These are phyloP conservation scores for Endotrypanum monterogeii DNA, from an alignment of 208 protist species.

Conservation along the genomic window DNA sequence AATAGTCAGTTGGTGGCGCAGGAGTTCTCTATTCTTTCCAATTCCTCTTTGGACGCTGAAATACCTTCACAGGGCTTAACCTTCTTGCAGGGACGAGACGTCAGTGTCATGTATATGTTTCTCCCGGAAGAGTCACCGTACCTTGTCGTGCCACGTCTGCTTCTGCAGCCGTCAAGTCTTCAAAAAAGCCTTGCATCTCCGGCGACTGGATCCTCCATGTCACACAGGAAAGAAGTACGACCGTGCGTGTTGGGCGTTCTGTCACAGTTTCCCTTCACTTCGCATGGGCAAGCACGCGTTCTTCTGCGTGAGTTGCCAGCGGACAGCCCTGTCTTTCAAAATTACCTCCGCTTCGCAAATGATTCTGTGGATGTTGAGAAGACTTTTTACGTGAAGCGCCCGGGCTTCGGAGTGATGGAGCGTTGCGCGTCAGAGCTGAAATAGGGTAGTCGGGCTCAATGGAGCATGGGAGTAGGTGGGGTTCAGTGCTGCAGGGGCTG, in stretches of 20 bases:
- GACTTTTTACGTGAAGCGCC: conserved; percentile 35
- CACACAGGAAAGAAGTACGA: conserved; percentile 6
- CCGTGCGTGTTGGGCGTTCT: conserved; percentile 51
- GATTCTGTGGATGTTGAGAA: conserved; percentile 32
- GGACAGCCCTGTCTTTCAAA: conserved; percentile 52
- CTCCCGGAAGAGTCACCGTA: conserved; percentile 75
- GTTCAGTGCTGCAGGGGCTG: too few species aligned
- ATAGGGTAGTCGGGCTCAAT: neutral
- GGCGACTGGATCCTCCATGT: neutral
- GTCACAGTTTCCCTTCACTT: conserved; percentile 40
- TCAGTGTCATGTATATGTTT: conserved; percentile 79
- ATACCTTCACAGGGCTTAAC: conserved; percentile 64
- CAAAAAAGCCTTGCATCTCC: neutral
- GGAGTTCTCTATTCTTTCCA: conserved; percentile 43
- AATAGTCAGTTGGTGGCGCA: conserved; percentile 45
- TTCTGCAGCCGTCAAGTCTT: conserved; percentile 17
- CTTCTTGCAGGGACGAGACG: conserved; percentile 73
- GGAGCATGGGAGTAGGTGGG: neutral
- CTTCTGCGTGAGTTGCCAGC: conserved; percentile 36
- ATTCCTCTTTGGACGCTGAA: conserved; percentile 73
- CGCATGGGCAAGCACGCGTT: conserved; percentile 43
- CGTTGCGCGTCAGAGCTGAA: conserved; percentile 28
- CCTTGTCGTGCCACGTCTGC: conserved; percentile 65
- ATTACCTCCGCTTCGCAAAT: conserved; percentile 48
- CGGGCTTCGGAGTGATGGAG: conserved; percentile 19